phyloP scores from a whole-genome alignment of 768 basidiomycete species.

The Tephrocybe sp. region DNA sequence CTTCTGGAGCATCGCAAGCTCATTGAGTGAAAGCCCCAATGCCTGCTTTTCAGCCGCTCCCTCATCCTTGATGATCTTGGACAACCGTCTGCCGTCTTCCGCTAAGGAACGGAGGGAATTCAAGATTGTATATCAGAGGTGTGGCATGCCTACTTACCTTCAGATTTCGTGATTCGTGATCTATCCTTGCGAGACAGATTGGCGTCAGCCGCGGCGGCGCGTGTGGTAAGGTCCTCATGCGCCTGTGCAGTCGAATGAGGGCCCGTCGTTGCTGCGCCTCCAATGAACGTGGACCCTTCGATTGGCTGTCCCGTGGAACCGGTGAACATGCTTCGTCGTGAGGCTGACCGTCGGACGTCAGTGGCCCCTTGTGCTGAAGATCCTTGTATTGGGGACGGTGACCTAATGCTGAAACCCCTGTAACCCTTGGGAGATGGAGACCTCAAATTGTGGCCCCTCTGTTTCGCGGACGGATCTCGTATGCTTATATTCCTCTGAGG shows the following conservation, averaged over 20 bases:
- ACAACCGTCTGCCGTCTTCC: conserved; percentile 58
- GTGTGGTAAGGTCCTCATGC: conserved; percentile 37
- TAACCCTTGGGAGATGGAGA: conserved; percentile 1
- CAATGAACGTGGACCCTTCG: conserved; percentile 44
- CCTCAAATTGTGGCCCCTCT: background rate
- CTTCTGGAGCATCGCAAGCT: conserved; percentile 66
- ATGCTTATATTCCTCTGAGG: background rate
- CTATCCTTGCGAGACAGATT: conserved; percentile 50
- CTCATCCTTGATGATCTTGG: conserved; percentile 71
- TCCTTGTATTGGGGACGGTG: background rate
- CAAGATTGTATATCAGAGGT: background rate
- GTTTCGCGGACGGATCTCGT: background rate
- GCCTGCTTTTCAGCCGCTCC: conserved; percentile 67
- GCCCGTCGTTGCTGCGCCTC: conserved; percentile 54
- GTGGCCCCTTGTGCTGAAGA: background rate
- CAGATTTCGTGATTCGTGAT: conserved; percentile 48
- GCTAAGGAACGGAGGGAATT: conserved; percentile 32
- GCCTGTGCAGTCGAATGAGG: conserved; percentile 41
- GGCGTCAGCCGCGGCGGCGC: conserved; percentile 48
- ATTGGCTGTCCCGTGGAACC: conserved; percentile 31
- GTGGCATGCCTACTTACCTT: conserved; percentile 35
- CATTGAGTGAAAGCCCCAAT: conserved; percentile 57
- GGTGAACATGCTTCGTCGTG: conserved; percentile 34
- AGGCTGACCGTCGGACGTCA: conserved; percentile 13
- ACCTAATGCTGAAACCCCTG: background rate